These are phyloP conservation scores for Naegleria gruberi DNA, from an alignment of 208 protist species.

Conservation along the genomic window DNA sequence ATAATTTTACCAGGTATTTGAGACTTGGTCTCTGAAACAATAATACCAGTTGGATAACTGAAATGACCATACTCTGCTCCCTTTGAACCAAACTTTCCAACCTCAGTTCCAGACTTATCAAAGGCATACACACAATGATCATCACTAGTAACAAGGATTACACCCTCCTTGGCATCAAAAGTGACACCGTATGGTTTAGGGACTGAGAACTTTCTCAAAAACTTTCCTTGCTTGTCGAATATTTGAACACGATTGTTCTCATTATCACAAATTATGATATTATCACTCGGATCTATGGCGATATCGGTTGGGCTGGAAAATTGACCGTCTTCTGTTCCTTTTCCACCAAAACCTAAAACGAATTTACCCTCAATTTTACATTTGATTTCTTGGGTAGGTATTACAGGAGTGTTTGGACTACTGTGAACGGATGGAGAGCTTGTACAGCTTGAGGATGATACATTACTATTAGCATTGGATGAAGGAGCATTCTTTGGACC, in stretches of 20 bases:
- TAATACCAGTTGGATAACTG: neutral
- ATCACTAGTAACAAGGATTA: neutral
- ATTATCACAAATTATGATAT: neutral
- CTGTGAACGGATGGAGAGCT: neutral
- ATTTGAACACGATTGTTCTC: constrained; percentile 13
- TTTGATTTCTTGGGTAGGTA: neutral
- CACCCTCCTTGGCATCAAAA: neutral
- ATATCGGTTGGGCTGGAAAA: neutral
- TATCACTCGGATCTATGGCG: neutral
- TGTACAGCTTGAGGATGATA: neutral
- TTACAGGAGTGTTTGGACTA: neutral
- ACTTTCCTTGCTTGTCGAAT: neutral
- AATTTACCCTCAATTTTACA: neutral
- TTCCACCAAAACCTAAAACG: neutral
- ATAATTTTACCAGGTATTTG: neutral
- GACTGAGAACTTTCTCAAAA: neutral
- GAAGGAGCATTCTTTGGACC: neutral
- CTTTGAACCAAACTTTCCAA: neutral
- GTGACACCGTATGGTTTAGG: neutral
- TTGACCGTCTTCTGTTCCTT: neutral
- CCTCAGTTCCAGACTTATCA: neutral
- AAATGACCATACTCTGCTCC: neutral
- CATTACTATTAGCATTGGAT: neutral
- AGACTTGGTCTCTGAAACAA: neutral
- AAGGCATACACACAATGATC: neutral